Conservation (phyloP, 2,329 filamentous ascomycete species). For the Alternaria ethzedia region DNA sequence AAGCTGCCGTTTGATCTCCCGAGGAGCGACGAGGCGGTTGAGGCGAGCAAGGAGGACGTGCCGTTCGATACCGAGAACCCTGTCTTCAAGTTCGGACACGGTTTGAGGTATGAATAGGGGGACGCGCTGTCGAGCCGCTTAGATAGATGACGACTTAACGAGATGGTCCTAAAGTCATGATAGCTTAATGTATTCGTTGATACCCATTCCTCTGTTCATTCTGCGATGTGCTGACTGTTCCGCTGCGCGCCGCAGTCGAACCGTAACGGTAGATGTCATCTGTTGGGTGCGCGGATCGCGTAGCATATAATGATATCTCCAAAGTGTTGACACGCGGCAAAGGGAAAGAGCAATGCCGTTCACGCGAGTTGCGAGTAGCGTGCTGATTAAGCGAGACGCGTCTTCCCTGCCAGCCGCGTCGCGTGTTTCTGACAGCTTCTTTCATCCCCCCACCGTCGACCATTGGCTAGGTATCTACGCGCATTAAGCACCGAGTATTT, state of each 20-base stretch:
- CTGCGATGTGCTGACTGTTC: background rate
- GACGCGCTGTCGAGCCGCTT: background rate
- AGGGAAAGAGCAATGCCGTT: background rate
- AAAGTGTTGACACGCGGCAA: background rate
- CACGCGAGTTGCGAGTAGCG: background rate
- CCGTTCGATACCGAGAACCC: conserved; percentile 49
- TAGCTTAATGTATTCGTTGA: background rate
- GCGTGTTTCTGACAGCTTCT: background rate
- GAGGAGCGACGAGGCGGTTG: conserved; percentile 53
- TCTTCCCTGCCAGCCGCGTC: background rate
- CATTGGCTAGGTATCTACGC: no score
- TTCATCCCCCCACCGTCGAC: no score
- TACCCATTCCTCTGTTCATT: background rate
- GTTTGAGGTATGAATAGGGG: conserved; percentile 37
- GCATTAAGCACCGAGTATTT: no score
- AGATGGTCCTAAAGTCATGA: background rate
- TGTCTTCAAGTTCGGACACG: conserved; percentile 45
- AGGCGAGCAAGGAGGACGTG: conserved; percentile 43
- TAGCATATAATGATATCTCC: no score
- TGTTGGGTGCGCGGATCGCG: background rate
- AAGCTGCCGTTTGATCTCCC: conserved; percentile 58
- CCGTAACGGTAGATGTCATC: background rate
- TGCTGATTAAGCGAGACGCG: background rate
- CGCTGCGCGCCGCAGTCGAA: background rate
- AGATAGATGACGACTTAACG: background rate